phyloP scores from a whole-genome alignment of 768 basidiomycete species.

The Boletus insuetus region DNA sequence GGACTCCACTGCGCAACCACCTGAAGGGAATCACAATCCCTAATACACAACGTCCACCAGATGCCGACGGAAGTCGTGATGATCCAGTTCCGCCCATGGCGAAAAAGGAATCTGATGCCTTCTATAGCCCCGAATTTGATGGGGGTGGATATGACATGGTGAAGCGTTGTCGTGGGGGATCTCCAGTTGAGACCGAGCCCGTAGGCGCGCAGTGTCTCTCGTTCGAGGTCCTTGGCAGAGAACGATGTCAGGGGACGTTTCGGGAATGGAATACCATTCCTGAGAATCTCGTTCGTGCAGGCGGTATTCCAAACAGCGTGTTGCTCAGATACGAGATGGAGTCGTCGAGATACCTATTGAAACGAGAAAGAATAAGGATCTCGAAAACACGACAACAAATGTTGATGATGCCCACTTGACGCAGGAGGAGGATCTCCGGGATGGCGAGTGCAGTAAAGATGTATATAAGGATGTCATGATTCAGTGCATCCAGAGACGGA shows the following conservation, averaged over 20 bases:
- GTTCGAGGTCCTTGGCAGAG: conserved; percentile 44
- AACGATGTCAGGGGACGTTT: conserved; percentile 34
- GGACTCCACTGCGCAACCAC: conserved; percentile 50
- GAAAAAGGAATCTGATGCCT: conserved; percentile 53
- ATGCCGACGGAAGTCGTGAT: conserved; percentile 56
- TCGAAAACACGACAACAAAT: neutral
- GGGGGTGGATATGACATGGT: conserved; percentile 14
- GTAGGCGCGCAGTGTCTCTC: conserved; percentile 42
- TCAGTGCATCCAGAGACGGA: conserved; percentile 22
- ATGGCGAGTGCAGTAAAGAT: conserved; percentile 37
- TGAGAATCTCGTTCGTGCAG: conserved; percentile 42
- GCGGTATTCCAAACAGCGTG: conserved; percentile 59
- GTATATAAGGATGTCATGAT: conserved; percentile 39
- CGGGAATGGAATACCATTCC: conserved; percentile 51
- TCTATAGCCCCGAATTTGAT: conserved; percentile 45
- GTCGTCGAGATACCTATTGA: conserved; percentile 48
- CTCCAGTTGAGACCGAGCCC: conserved; percentile 51
- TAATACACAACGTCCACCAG: conserved; percentile 57
- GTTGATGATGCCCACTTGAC: conserved; percentile 36
- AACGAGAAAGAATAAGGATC: neutral
- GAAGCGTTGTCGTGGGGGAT: conserved; percentile 18
- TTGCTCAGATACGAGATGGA: conserved; percentile 43
- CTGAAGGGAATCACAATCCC: conserved; percentile 40
- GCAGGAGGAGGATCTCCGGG: conserved; percentile 40
- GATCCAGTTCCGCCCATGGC: conserved; percentile 42